phyloP scores from a whole-genome alignment of 371 early-diverging fungal genomes.

The Rhizopus arrhizus region DNA sequence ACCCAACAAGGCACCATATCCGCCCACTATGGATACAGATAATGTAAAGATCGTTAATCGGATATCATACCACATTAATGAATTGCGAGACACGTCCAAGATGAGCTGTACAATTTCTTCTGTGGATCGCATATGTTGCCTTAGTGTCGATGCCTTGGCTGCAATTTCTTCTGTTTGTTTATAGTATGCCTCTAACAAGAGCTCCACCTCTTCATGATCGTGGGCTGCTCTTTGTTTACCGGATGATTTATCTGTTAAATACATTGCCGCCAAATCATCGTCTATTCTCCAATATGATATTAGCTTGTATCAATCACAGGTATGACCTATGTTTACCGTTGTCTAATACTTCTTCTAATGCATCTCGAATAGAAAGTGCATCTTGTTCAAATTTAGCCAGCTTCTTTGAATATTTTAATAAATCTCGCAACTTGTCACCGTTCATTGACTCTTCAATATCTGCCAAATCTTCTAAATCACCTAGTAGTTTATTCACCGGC shows the following conservation, averaged over 20 bases:
- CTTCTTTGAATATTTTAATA: slow-evolving; percentile 76
- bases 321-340: slow-evolving; percentile 52
- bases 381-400: slow-evolving; percentile 76
- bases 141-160: slow-evolving; percentile 64
- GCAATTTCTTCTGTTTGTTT: slow-evolving; percentile 87
- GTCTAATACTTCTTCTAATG: slow-evolving; percentile 78
- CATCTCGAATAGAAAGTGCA: slow-evolving; percentile 73
- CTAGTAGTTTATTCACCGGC: slow-evolving; percentile 60
- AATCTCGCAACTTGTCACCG: slow-evolving; percentile 71
- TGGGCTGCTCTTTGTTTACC: slow-evolving; percentile 56
- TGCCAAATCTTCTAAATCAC: slow-evolving; percentile 64
- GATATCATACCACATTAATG: slow-evolving; percentile 82
- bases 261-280: slow-evolving; percentile 90
- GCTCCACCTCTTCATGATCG: slow-evolving; percentile 86
- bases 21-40: slow-evolving; percentile 62
- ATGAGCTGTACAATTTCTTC: slow-evolving; percentile 86
- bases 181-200: slow-evolving; percentile 85
- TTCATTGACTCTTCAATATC: slow-evolving; percentile 78
- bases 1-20: slow-evolving; percentile 79
- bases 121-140: slow-evolving; percentile 79
- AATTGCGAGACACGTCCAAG: slow-evolving; percentile 83
- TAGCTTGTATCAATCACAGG: background rate
- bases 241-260: slow-evolving; percentile 75
- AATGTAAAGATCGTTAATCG: slow-evolving; percentile 78
- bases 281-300: slow-evolving; percentile 43